phyloP scores from a whole-genome alignment of 768 basidiomycete genomes.

The Gloeophyllum trabeum region DNA sequence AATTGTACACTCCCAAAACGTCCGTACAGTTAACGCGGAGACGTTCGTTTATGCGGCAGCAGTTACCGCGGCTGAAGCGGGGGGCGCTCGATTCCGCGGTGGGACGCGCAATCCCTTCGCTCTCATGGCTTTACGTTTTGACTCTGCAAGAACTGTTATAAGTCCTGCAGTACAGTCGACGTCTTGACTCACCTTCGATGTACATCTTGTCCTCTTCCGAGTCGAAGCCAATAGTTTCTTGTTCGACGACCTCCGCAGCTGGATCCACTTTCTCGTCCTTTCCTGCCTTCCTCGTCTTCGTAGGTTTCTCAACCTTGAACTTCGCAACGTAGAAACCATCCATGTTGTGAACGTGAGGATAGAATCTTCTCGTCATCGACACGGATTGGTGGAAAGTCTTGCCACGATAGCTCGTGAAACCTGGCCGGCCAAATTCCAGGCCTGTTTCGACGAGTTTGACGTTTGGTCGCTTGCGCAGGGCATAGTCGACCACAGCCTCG shows the following conservation, averaged over 20 bases:
- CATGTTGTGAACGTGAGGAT: slow-evolving; percentile 99
- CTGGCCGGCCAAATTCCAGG: slow-evolving; percentile 86
- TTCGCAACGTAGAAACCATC: slow-evolving; percentile 99
- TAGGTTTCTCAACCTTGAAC: slow-evolving; percentile 83
- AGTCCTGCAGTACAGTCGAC: slow-evolving; percentile 2
- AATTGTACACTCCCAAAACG: no score
- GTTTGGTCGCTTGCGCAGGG: slow-evolving; percentile 87
- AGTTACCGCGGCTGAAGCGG: slow-evolving; percentile 12
- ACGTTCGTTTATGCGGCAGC: not conserved
- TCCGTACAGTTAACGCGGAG: no score
- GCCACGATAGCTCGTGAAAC: slow-evolving; percentile 83
- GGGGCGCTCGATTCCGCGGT: slow-evolving; percentile 30
- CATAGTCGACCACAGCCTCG: slow-evolving; percentile 96
- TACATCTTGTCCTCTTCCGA: slow-evolving; percentile 39
- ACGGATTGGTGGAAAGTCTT: slow-evolving; percentile 79
- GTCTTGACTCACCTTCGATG: slow-evolving; percentile 56
- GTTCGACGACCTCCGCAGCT: slow-evolving; percentile 18
- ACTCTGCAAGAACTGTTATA: slow-evolving; percentile 32
- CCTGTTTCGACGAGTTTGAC: slow-evolving; percentile 89
- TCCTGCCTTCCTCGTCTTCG: slow-evolving; percentile 30
- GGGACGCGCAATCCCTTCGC: slow-evolving; percentile 62
- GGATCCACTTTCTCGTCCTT: slow-evolving; percentile 18
- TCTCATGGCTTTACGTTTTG: slow-evolving; percentile 66
- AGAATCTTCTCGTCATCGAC: slow-evolving; percentile 78
- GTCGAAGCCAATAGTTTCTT: slow-evolving; percentile 17